Evolutionary conservation across 164 flowering plant species (phyloP), one percentile per base, ranked within the genome.

Genomic region (Annona cherimola): DNA sequence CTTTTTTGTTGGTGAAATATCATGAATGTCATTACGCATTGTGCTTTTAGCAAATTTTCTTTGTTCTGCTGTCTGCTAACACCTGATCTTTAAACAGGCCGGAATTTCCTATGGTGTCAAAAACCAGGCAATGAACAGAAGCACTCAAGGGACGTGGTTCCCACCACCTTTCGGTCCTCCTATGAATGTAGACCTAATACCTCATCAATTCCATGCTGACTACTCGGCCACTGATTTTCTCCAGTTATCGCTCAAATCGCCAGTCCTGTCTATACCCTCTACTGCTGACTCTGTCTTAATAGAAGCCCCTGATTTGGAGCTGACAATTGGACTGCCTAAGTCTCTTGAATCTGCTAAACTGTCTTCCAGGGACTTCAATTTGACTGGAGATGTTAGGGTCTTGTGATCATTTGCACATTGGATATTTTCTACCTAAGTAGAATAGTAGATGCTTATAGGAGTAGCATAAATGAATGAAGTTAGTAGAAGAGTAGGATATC

Each of bases 281-380:
- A 14, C 63, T 61, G 61, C 43, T 3, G 19, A 45, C 61, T 61
- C 74, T n/a, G 35, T 71, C 12, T 63, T 67, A 11, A 60, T 54
- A 8, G 72, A 65, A 35, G 63, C 65, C 67, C 62, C 69, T 45
- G 74, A 78, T 59, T 63, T 78, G 63, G 73, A 75, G 40, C 77
- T 78, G 46, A 41, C 69, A 19, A 71, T 74, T 45, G 69, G 69
- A 26, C 75, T 66, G 7, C 75, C 80, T 40, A 69, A 68, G 59
- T 42, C 67, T 44, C 69, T 43, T 20, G 11, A 8, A 26, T 26
- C 45, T 8, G 18, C 42, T 26, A 65, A 73, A 19, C 26, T 69
- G 42, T 59, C 76, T 16, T 57, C 42, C 19, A 67, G 68, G 14
- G 60, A 69, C 19, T 64, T 71, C 9, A 55, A 66, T 26, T 43